These are phyloP conservation scores for Phyllosticta capitalensis DNA, from an alignment of 2,329 filamentous ascomycete genomes.

Conservation along the genomic window DNA sequence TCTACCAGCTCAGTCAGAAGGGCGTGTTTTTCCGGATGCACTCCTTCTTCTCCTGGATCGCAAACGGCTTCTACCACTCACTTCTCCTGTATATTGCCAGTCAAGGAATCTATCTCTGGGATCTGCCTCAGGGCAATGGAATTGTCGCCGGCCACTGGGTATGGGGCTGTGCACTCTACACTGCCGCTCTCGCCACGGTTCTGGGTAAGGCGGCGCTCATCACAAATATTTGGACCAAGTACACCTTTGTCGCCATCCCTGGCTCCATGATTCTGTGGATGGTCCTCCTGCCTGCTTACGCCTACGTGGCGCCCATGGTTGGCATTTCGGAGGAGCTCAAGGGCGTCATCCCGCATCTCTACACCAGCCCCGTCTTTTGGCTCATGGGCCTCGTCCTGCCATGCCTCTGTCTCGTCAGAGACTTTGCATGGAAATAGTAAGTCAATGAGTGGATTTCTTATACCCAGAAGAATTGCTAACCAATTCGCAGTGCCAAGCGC, in stretches of 20 bases:
- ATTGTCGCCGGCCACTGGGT: constrained; percentile 89
- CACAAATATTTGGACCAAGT: constrained; percentile 98
- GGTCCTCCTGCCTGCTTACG: constrained; percentile 80
- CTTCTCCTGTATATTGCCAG: constrained; percentile 82
- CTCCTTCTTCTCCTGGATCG: constrained; percentile 87
- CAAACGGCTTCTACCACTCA: constrained; percentile 92
- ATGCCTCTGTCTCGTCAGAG: constrained; percentile 70
- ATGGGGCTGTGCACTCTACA: constrained; percentile 94
- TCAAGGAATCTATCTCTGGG: constrained; percentile 70
- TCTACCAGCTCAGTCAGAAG: constrained; percentile 87
- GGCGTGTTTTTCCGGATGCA: constrained; percentile 90
- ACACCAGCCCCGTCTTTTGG: constrained; percentile 80
- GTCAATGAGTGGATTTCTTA: constrained; percentile 12
- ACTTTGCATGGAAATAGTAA: constrained; percentile 91
- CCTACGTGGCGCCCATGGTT: constrained; percentile 71
- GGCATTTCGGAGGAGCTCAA: constrained; percentile 75
- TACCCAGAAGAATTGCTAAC: not conserved
- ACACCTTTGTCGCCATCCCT: constrained; percentile 88
- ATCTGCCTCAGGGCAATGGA: constrained; percentile 70
- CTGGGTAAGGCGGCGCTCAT: constrained; percentile 90
- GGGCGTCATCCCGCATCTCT: constrained; percentile 73
- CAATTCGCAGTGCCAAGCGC: constrained; percentile 55
- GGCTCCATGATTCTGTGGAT: constrained; percentile 90
- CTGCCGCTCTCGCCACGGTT: constrained; percentile 83
- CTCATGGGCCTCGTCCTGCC: constrained; percentile 76